Percentiles rank a stretch among this genome's conserved stretches.
phyloP scores from a whole-genome alignment of 495 filamentous ascomycete species.

The Penicillium nucicola region DNA sequence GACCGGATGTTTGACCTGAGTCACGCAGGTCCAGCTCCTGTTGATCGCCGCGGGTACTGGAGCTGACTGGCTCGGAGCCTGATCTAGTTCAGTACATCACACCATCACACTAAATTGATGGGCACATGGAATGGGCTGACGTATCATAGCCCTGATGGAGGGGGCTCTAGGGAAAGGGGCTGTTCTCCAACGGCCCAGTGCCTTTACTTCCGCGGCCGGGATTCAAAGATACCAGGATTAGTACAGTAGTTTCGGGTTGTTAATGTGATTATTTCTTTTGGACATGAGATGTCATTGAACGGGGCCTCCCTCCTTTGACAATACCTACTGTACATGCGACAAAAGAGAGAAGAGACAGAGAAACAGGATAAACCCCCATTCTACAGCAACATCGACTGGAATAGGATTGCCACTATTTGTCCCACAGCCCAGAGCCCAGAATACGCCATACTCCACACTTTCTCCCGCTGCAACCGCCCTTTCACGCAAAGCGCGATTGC shows the following conservation, averaged over 20 bases:
- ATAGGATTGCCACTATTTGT: not conserved
- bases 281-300: too few relatives aligned
- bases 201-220: slow-evolving; percentile 10
- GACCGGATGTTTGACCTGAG: slow-evolving; percentile 7
- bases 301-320: too few relatives aligned
- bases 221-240: not conserved
- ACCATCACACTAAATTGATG: slow-evolving; percentile 10
- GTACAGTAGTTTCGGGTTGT: too few relatives aligned
- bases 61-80: slow-evolving; percentile 18
- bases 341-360: too few relatives aligned
- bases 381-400: too few relatives aligned
- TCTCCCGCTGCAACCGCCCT: slow-evolving; percentile 41
- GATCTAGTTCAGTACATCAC: slow-evolving; percentile 22
- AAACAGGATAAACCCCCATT: too few relatives aligned
- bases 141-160: slow-evolving; percentile 14
- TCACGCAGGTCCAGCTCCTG: slow-evolving; percentile 3
- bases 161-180: not conserved
- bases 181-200: slow-evolving; percentile 8
- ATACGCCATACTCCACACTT: slow-evolving; percentile 17
- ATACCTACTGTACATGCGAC: too few relatives aligned
- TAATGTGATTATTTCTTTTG: too few relatives aligned
- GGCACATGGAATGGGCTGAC: slow-evolving; percentile 13
- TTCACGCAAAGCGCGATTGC: slow-evolving; percentile 47
- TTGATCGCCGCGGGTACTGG: slow-evolving; percentile 6
- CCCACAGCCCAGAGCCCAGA: slow-evolving; percentile 9